Evolutionary conservation across 768 basidiomycete genomes (phyloP).

Genomic region (Lepiota venenata): DNA sequence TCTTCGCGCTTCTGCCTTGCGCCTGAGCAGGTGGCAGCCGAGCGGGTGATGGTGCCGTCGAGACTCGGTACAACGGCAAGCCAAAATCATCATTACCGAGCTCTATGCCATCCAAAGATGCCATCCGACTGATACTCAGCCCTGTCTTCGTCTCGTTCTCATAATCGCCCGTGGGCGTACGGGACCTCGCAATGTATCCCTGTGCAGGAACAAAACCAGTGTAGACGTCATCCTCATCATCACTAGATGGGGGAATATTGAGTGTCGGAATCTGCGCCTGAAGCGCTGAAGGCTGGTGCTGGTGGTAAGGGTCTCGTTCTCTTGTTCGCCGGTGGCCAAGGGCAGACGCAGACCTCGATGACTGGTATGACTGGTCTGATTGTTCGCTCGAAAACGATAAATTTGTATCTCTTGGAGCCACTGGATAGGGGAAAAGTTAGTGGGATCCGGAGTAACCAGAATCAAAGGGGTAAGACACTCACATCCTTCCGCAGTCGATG

Average conservation of each 20-base stretch:
- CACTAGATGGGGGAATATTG: slow-evolving; percentile 3
- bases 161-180: neutral
- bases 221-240: neutral
- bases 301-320: slow-evolving; percentile 10
- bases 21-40: slow-evolving; percentile 8
- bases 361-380: slow-evolving; percentile 29
- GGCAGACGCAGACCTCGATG: slow-evolving; percentile 35
- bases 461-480: slow-evolving; percentile 17
- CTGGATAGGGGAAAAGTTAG: slow-evolving; percentile 13
- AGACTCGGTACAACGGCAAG: slow-evolving; percentile 42
- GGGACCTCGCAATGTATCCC: neutral
- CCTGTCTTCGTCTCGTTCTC: neutral
- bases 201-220: neutral
- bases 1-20: slow-evolving; percentile 45
- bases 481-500: slow-evolving; percentile 43
- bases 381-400: slow-evolving; percentile 23
- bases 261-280: neutral
- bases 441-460: neutral
- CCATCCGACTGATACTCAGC: slow-evolving; percentile 2
- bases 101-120: slow-evolving; percentile 4
- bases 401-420: slow-evolving; percentile 17
- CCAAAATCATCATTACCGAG: slow-evolving; percentile 1
- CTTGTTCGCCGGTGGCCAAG: slow-evolving; percentile 5
- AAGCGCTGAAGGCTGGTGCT: neutral
- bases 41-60: slow-evolving; percentile 36